Conservation (phyloP, 768 basidiomycete genomes). For the Exidia glandulosa region DNA sequence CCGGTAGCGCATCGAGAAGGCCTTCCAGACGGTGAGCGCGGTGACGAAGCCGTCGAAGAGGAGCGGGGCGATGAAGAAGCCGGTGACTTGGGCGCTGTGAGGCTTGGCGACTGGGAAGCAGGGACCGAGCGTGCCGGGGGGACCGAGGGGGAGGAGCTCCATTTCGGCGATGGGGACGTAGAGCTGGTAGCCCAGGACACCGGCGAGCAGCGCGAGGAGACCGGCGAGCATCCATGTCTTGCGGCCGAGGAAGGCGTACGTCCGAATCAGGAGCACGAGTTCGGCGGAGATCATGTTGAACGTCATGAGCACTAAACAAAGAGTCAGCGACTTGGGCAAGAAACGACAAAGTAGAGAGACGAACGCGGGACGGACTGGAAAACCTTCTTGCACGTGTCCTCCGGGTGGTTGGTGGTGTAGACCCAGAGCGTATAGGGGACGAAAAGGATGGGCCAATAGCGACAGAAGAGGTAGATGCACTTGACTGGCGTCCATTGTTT, state of each 20-base stretch:
- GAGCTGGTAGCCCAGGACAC: constrained; percentile 71
- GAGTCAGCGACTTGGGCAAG: constrained; percentile 54
- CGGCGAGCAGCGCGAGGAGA: constrained; percentile 54
- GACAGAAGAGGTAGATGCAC: constrained; percentile 72
- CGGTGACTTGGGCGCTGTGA: constrained; percentile 28
- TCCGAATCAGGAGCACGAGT: constrained; percentile 71
- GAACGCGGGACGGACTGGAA: too few species aligned
- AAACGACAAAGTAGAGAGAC: neutral
- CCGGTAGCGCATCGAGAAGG: constrained; percentile 61
- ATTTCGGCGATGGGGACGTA: constrained; percentile 72
- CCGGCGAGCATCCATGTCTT: constrained; percentile 55
- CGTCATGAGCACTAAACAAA: constrained; percentile 70
- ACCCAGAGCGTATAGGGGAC: constrained; percentile 70
- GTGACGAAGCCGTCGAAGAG: constrained; percentile 75
- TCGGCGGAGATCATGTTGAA: constrained; percentile 83
- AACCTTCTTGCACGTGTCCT: constrained; percentile 53
- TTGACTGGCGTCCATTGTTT: constrained; percentile 79
- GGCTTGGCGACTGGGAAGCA: constrained; percentile 77
- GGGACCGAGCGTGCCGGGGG: constrained; percentile 57
- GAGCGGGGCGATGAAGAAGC: constrained; percentile 66
- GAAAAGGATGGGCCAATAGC: constrained; percentile 54
- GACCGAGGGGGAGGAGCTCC: constrained; percentile 54
- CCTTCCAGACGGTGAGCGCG: constrained; percentile 70
- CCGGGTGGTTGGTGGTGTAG: constrained; percentile 59
- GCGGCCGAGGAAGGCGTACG: constrained; percentile 78